Evolutionary conservation across 768 basidiomycete species (phyloP).

Genomic region (Saitozyma podzolica): DNA sequence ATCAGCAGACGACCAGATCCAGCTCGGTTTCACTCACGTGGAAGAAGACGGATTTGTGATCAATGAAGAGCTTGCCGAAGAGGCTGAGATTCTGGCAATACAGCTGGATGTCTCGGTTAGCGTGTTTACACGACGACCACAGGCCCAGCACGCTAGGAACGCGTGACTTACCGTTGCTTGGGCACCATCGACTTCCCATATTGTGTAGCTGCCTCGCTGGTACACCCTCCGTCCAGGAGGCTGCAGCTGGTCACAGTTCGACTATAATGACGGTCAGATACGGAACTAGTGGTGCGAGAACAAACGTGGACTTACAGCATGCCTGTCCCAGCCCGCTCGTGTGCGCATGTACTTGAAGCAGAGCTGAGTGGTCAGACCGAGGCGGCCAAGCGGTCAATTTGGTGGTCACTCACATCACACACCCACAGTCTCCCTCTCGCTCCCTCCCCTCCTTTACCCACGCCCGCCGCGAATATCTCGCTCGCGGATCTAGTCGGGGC

Average conservation of each 20-base stretch:
- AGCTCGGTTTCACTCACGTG: slow-evolving; percentile 19
- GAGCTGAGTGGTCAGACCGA: slow-evolving; percentile 17
- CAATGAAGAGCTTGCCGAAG: slow-evolving; percentile 98
- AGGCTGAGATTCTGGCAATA: slow-evolving; percentile 95
- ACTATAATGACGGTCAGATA: background rate
- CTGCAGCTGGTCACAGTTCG: slow-evolving; percentile 17
- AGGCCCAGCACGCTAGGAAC: background rate
- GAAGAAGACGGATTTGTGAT: slow-evolving; percentile 67
- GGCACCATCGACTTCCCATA: slow-evolving; percentile 95
- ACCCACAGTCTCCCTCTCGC: slow-evolving; percentile 46
- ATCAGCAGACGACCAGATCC: too few species aligned
- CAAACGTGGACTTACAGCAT: slow-evolving; percentile 57
- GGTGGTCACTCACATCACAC: slow-evolving; percentile 42
- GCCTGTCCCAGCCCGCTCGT: slow-evolving; percentile 64
- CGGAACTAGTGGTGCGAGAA: background rate
- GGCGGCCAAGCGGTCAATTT: background rate
- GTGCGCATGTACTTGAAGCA: slow-evolving; percentile 98
- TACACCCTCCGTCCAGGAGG: slow-evolving; percentile 92
- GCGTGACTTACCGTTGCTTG: slow-evolving; percentile 67
- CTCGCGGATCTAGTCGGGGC: slow-evolving; percentile 14
- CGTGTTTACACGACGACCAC: background rate
- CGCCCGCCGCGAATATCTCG: slow-evolving; percentile 35
- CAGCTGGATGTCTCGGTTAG: slow-evolving; percentile 58
- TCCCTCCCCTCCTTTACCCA: slow-evolving; percentile 39
- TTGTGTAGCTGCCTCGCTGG: slow-evolving; percentile 79